Conservation (phyloP, 2,329 filamentous ascomycete species). For the Capronia americana region DNA sequence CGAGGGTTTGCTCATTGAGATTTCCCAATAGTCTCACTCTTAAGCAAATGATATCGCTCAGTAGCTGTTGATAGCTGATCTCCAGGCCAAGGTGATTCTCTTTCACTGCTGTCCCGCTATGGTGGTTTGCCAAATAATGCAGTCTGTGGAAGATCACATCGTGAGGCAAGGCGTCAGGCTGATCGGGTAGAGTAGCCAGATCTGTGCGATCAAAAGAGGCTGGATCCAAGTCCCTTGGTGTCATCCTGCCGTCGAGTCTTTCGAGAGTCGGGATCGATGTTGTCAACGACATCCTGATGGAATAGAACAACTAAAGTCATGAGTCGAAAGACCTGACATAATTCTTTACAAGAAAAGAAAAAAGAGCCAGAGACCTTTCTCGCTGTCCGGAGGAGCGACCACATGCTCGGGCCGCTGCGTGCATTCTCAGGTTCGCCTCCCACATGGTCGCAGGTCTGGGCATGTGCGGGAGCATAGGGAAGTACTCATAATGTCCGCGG, state of each 20-base stretch:
- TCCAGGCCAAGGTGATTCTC: constrained; percentile 41
- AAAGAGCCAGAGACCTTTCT: too few relatives aligned
- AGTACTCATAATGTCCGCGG: too few relatives aligned
- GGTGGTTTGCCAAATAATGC: constrained; percentile 40
- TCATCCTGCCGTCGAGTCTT: constrained; percentile 7
- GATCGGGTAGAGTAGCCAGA: constrained; percentile 5
- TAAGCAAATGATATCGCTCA: constrained; percentile 54
- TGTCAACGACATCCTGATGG: too few relatives aligned
- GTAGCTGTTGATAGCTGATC: constrained; percentile 50
- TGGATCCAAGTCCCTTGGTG: not conserved
- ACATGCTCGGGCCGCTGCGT: too few relatives aligned
- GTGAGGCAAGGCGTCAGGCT: constrained; percentile 38
- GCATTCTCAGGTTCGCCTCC: too few relatives aligned
- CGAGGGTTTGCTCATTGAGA: constrained; percentile 43
- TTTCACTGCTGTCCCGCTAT: constrained; percentile 36
- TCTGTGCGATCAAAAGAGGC: constrained; percentile 19
- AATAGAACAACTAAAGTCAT: too few relatives aligned
- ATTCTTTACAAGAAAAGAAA: too few relatives aligned
- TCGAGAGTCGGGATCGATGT: too few relatives aligned
- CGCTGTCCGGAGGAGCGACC: too few relatives aligned
- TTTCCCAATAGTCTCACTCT: constrained; percentile 45
- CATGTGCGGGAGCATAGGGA: too few relatives aligned
- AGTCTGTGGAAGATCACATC: constrained; percentile 42
- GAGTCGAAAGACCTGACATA: too few relatives aligned
- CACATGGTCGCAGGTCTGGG: too few relatives aligned